phyloP scores from a whole-genome alignment of 805 yeast species.

The Candida coquimbonensis region DNA sequence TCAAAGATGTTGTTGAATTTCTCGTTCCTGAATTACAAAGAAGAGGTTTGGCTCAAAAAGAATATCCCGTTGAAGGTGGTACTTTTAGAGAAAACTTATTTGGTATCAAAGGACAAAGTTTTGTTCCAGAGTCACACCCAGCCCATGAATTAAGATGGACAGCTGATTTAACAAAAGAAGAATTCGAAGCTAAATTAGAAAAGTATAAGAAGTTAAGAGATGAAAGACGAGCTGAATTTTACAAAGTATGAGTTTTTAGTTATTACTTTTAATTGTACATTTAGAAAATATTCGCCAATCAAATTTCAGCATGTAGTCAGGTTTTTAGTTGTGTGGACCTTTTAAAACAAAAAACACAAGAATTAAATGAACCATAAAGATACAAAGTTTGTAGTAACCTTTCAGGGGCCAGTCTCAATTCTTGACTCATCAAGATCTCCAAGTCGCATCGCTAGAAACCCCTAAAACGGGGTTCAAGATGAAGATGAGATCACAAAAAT shows the following conservation, averaged over 20 bases:
- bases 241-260: background rate
- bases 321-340: too few species aligned
- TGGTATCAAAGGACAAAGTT: slow-evolving; percentile 14
- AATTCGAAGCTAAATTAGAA: slow-evolving; percentile 18
- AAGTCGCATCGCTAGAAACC: too few species aligned
- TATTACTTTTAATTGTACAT: too few species aligned
- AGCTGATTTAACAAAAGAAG: slow-evolving; percentile 6
- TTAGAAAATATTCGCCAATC: too few species aligned
- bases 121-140: slow-evolving; percentile 18
- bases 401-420: too few species aligned
- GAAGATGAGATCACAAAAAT: too few species aligned
- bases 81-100: slow-evolving; percentile 20
- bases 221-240: background rate
- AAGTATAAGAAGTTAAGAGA: background rate
- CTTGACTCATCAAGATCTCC: too few species aligned
- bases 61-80: slow-evolving; percentile 27
- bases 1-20: slow-evolving; percentile 32
- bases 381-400: too few species aligned
- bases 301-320: too few species aligned
- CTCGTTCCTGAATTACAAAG: slow-evolving; percentile 31
- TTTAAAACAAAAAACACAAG: too few species aligned
- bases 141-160: slow-evolving; percentile 5
- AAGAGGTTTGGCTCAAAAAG: slow-evolving; percentile 31
- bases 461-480: too few species aligned
- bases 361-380: too few species aligned